Evolutionary conservation across 768 basidiomycete genomes (phyloP).

Genomic region (Kwoniella europaea): DNA sequence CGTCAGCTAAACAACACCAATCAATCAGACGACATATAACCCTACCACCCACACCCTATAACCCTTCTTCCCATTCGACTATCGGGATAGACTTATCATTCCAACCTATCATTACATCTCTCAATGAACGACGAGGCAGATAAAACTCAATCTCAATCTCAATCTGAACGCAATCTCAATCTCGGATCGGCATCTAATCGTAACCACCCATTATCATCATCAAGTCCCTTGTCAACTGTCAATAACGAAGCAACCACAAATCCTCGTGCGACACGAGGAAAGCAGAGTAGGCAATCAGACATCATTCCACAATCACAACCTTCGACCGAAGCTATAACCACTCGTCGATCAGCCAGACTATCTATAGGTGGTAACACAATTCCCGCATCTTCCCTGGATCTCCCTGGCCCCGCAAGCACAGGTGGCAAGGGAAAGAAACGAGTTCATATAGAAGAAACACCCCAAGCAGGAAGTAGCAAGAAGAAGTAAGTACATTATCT

Average conservation of each 20-base stretch:
- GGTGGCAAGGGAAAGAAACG: conserved; percentile 40
- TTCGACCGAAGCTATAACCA: background rate
- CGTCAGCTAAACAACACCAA: background rate
- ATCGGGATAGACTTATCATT: background rate
- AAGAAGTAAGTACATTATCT: conserved; percentile 25
- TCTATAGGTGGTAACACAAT: conserved; percentile 14
- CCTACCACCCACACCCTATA: background rate
- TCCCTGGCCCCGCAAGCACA: conserved; percentile 2
- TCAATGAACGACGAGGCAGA: conserved; percentile 25
- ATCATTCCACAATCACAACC: background rate
- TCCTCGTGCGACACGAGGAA: conserved; percentile 16
- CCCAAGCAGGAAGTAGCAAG: conserved; percentile 18
- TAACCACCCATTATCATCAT: conserved; percentile 11
- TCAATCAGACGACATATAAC: background rate
- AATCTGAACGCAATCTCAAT: conserved; percentile 3
- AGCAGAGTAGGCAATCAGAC: conserved; percentile 18
- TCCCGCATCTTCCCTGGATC: conserved; percentile 8
- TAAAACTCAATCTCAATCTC: background rate
- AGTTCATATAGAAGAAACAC: conserved; percentile 24
- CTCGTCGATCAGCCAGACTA: conserved; percentile 38
- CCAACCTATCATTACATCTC: background rate
- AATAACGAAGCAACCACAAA: background rate
- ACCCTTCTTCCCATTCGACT: conserved; percentile 4
- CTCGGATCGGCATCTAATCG: conserved; percentile 11
- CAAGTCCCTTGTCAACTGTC: conserved; percentile 1